Conservation (phyloP, 2,329 filamentous ascomycete species). For the Colletotrichum viniferum region DNA sequence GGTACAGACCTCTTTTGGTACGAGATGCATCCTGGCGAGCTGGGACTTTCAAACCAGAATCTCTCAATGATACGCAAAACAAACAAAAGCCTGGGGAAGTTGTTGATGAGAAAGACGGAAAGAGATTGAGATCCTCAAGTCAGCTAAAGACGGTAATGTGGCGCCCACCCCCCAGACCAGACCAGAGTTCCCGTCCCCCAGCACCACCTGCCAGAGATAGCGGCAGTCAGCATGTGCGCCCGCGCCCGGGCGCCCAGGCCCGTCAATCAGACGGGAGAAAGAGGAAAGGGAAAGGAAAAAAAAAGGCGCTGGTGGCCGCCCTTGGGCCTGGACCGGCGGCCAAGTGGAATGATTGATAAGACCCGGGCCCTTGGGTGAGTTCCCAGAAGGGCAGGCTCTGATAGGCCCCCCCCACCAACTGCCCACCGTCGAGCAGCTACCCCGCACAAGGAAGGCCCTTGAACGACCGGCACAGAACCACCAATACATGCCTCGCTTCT, state of each 20-base stretch:
- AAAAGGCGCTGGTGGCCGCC: neutral
- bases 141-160: neutral
- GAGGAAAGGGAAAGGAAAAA: neutral
- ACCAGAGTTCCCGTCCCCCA: neutral
- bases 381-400: neutral
- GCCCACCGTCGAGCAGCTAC: neutral
- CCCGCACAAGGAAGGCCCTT: slow-evolving; percentile 17
- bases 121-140: neutral
- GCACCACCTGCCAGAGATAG: neutral
- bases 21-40: slow-evolving; percentile 45
- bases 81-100: neutral
- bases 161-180: neutral
- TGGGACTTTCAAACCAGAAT: neutral
- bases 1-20: slow-evolving; percentile 51
- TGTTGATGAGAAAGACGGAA: neutral
- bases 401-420: slow-evolving; percentile 5
- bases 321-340: slow-evolving; percentile 20
- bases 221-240: neutral
- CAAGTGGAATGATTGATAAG: slow-evolving; percentile 21
- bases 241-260: neutral
- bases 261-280: neutral
- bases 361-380: neutral
- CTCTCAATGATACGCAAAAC: neutral
- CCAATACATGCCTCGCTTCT: slow-evolving; percentile 9
- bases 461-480: neutral